Evolutionary conservation across 2,329 filamentous ascomycete species (phyloP).

Genomic region (Neofusicoccum sp.): DNA sequence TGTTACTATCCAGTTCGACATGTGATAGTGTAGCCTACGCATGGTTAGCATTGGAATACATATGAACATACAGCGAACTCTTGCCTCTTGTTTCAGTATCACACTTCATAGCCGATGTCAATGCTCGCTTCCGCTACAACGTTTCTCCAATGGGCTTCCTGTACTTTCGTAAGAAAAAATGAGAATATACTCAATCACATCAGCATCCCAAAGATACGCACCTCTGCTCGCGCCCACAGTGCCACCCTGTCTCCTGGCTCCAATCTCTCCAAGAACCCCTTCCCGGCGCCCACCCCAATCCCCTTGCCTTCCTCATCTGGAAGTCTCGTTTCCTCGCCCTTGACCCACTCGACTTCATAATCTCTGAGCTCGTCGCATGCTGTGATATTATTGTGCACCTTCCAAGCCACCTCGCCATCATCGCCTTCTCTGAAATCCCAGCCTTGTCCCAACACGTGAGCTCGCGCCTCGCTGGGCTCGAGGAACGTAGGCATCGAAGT

Average conservation of each 20-base stretch:
- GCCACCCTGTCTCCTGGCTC: not conserved
- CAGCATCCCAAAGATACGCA: not conserved
- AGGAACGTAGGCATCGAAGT: not conserved
- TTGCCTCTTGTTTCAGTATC: no score
- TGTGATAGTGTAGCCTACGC: no score
- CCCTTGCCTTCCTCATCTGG: not conserved
- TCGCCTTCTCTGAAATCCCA: not conserved
- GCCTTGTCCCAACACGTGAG: not conserved
- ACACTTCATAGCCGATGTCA: no score
- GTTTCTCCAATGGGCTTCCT: no score
- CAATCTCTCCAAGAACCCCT: not conserved
- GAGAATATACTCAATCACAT: no score
- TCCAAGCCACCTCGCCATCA: not conserved
- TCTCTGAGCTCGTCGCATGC: not conserved
- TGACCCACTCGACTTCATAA: not conserved
- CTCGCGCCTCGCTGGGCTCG: not conserved
- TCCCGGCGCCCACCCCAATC: not conserved
- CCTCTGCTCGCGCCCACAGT: not conserved
- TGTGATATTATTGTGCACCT: not conserved
- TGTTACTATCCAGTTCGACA: no score
- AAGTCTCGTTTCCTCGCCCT: not conserved
- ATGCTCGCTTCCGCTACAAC: no score
- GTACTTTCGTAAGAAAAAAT: no score
- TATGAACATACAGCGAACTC: no score
- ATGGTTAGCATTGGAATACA: no score